Conservation (phyloP, 805 yeast genomes). For the Myxozyma kluyveri region DNA sequence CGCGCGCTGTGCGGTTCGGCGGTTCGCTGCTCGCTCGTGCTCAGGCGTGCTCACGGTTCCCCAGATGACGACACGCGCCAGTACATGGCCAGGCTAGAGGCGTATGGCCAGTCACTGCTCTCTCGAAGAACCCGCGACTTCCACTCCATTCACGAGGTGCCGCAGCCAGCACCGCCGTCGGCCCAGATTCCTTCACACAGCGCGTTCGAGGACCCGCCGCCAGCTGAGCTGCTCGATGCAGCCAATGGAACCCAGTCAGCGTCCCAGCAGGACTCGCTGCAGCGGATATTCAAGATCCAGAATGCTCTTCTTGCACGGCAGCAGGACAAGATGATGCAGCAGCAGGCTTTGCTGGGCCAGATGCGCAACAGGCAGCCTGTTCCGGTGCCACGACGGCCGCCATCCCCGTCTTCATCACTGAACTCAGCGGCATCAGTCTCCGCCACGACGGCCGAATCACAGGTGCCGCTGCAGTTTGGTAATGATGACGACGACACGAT, state of each 20-base stretch:
- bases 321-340: slow-evolving; percentile 15
- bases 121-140: slow-evolving; percentile 86
- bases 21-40: too few species aligned
- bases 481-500: too few species aligned
- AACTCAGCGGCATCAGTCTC: not conserved
- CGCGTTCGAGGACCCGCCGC: not conserved
- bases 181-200: slow-evolving; percentile 13
- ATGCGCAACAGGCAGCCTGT: slow-evolving; percentile 6
- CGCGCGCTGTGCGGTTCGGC: too few species aligned
- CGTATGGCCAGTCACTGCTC: slow-evolving; percentile 54
- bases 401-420: not conserved
- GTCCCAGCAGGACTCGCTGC: slow-evolving; percentile 6
- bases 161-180: slow-evolving; percentile 21
- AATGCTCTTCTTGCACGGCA: slow-evolving; percentile 14
- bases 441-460: too few species aligned
- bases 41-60: too few species aligned
- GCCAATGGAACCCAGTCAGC: not conserved
- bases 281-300: slow-evolving; percentile 8
- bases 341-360: slow-evolving; percentile 15
- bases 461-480: too few species aligned
- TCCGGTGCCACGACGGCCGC: not conserved
- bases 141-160: slow-evolving; percentile 57
- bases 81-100: slow-evolving; percentile 10
- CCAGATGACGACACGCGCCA: slow-evolving; percentile 13
- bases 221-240: slow-evolving; percentile 4